Conservation (phyloP, 2,329 filamentous ascomycete genomes). For the Fusarium pseudoanthophilum region DNA sequence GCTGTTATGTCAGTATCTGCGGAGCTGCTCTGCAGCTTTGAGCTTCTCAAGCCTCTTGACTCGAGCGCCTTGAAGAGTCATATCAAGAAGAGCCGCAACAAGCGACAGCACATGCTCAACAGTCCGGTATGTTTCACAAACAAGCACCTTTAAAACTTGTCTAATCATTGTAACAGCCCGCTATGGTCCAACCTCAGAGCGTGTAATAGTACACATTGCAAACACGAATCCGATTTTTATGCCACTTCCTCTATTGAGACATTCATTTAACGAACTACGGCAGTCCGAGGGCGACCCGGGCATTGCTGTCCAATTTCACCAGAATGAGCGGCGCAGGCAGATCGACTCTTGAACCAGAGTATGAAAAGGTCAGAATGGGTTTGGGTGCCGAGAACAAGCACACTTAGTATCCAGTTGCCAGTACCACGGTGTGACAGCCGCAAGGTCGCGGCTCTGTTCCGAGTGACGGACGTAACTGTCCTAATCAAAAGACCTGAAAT, state of each 20-base stretch:
- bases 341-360: conserved; percentile 29
- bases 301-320: conserved; percentile 24
- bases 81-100: conserved; percentile 97
- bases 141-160: neutral
- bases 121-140: conserved; percentile 78
- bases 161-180: conserved; percentile 55
- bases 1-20: conserved; percentile 98
- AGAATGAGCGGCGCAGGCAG: conserved; percentile 33
- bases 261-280: conserved; percentile 37
- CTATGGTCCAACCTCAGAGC: conserved; percentile 66
- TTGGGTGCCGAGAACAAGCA: conserved; percentile 28
- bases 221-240: conserved; percentile 38
- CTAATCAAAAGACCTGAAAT: conserved; percentile 42
- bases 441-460: conserved; percentile 39
- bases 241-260: conserved; percentile 30
- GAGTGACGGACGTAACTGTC: conserved; percentile 46
- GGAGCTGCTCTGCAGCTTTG: conserved; percentile 95
- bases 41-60: conserved; percentile 94
- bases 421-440: conserved; percentile 48
- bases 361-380: conserved; percentile 29
- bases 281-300: conserved; percentile 42
- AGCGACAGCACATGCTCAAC: conserved; percentile 93
- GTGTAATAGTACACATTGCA: conserved; percentile 52
- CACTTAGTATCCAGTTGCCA: conserved; percentile 37
- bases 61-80: conserved; percentile 97